These are phyloP conservation scores for Elaeis oleifera DNA, from an alignment of 202 grass and related monocot genomes.

Conservation along the genomic window DNA sequence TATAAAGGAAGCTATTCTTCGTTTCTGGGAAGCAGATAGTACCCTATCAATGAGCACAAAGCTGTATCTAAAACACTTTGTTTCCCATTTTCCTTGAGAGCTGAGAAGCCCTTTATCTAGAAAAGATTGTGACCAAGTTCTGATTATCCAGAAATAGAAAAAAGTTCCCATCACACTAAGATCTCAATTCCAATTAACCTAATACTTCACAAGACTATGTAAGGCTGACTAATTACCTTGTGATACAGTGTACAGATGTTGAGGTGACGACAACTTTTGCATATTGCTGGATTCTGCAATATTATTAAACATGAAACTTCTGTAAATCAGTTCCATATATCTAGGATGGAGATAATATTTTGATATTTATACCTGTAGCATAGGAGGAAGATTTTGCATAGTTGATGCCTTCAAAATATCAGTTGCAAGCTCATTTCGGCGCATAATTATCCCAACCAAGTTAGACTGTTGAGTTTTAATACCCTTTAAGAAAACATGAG, in stretches of 20 bases:
- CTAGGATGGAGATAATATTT: no score
- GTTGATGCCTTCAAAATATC: slow-evolving; percentile 83
- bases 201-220: background rate
- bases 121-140: no score
- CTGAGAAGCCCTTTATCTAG: no score
- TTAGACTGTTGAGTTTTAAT: slow-evolving; percentile 81
- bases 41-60: no score
- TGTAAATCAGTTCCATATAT: background rate
- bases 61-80: no score
- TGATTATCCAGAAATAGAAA: no score
- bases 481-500: slow-evolving; percentile 38
- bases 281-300: slow-evolving; percentile 60
- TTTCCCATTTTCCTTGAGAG: no score
- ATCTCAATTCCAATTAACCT: no score
- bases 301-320: slow-evolving; percentile 13
- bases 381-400: slow-evolving; percentile 62
- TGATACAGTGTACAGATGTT: slow-evolving; percentile 73
- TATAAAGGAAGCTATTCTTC: no score
- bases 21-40: no score
- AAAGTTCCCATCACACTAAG: no score
- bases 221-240: slow-evolving; percentile 37
- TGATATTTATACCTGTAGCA: slow-evolving; percentile 54
- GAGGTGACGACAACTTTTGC: slow-evolving; percentile 71
- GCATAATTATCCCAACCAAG: slow-evolving; percentile 85
- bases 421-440: slow-evolving; percentile 83